Evolutionary conservation across 768 basidiomycete genomes (phyloP), one percentile per base, ranked within the genome.

Genomic region (Podaxis sp.): DNA sequence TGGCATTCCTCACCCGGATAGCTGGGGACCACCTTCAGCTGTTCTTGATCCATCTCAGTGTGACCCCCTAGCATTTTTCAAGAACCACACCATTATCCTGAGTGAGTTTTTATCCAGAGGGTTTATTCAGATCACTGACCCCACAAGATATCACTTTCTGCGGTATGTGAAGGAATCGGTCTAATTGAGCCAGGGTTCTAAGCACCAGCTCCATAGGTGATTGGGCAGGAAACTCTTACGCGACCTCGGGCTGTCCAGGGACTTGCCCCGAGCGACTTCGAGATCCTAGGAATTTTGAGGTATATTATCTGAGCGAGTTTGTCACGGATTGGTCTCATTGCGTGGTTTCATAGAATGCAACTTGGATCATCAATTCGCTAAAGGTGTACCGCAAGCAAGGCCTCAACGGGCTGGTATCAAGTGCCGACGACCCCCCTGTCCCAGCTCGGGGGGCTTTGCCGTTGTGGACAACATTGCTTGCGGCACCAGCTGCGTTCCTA

Each of bases 151-250:
- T 92, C 66, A 93, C 91, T 2, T 90, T 92, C 67, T 93, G 91
- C 68, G 91, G 90, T 87, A 70, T 69, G 80, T 59, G 3, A 8
- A 30, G 28, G 13, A 17, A 20, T 17, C 56, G 7, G 37, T 62
- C 50, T 63, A 20, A 8, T 56, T 56, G 24, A 2, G 56, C 12
- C 12, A 51, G 49, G 36, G 40, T 26, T 20, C 30, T 15, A 3
- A 26, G 24, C 20, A 3, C 41, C 46, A 46, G 30, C 44, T 40
- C 46, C 65, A 12, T 54, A 90, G 88, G 88, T 67, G 90, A 91
- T 74, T 92, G 91, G 91, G 91, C 91, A 15, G 91, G 90, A 28
- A 91, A 91, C 71, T 87, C 88, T 4, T 92, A 92, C 67, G 81
- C 84, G 4, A 88, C 88, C 10, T 87, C 82, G 1, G 82, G 82